These are phyloP conservation scores for Colletotrichum lupini DNA, from an alignment of 2,329 filamentous ascomycete species.

Conservation along the genomic window DNA sequence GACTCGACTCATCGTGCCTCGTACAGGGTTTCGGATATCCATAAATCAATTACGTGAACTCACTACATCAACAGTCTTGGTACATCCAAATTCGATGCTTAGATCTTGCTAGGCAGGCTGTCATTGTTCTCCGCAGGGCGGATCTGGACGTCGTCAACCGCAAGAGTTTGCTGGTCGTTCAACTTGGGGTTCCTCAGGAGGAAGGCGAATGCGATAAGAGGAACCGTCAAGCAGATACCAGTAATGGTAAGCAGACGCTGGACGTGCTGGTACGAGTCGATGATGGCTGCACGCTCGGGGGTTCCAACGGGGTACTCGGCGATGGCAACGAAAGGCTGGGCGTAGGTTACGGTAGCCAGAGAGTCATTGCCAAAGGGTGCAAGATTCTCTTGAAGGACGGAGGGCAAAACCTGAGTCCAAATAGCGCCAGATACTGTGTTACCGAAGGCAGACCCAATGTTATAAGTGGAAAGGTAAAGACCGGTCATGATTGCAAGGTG, in stretches of 20 bases:
- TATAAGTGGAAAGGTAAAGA: conserved; percentile 71
- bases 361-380: conserved; percentile 49
- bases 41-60: neutral
- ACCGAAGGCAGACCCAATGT: conserved; percentile 70
- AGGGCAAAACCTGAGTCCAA: conserved; percentile 69
- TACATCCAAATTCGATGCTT: neutral
- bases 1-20: no score
- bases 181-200: conserved; percentile 58
- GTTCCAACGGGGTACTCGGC: conserved; percentile 53
- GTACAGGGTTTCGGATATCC: neutral
- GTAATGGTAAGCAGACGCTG: conserved; percentile 60
- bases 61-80: neutral
- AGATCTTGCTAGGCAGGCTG: conserved; percentile 4
- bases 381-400: conserved; percentile 48
- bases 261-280: conserved; percentile 57
- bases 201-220: conserved; percentile 57
- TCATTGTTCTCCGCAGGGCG: neutral
- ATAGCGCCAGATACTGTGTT: conserved; percentile 70
- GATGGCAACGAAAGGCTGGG: conserved; percentile 47
- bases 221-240: conserved; percentile 60
- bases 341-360: conserved; percentile 48
- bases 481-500: conserved; percentile 73
- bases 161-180: conserved; percentile 57
- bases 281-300: conserved; percentile 54
- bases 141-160: conserved; percentile 39